Evolutionary conservation across 148 eudicot genomes (phyloP).

Genomic region (Rhododendron simsii): DNA sequence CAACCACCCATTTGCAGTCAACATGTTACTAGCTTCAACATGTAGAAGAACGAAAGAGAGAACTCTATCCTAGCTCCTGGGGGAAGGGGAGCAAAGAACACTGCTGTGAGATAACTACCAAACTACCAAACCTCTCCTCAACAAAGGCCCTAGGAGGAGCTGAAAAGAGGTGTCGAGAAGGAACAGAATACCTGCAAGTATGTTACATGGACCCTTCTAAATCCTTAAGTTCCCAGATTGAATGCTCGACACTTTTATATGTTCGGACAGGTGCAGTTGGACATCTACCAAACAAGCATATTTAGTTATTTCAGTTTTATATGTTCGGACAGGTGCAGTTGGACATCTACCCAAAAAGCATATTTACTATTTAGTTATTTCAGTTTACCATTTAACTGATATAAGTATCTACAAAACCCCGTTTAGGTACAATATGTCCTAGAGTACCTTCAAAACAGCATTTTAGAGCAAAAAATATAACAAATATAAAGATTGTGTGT

Average conservation of each 20-base stretch:
- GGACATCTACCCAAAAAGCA: too few relatives aligned
- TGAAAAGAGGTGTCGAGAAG: background rate
- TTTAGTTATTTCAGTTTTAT: background rate
- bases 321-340: too few relatives aligned
- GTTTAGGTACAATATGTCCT: background rate
- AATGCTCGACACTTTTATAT: background rate
- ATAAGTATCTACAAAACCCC: background rate
- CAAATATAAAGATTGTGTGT: background rate
- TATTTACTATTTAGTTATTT: background rate
- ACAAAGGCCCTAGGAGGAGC: background rate
- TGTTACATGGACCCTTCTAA: background rate
- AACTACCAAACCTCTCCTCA: background rate
- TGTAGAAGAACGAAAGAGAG: background rate
- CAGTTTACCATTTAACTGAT: background rate
- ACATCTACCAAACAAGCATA: too few relatives aligned
- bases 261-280: too few relatives aligned
- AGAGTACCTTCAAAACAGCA: background rate
- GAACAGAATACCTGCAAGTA: background rate
- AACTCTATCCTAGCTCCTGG: background rate
- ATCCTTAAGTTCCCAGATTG: background rate
- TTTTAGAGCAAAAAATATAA: background rate
- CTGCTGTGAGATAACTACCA: background rate
- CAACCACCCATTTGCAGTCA: constrained; percentile 14
- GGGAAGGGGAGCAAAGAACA: background rate
- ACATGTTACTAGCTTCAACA: constrained; percentile 7